phyloP scores from a whole-genome alignment of 495 filamentous ascomycete species.

The Xylona heveae region DNA sequence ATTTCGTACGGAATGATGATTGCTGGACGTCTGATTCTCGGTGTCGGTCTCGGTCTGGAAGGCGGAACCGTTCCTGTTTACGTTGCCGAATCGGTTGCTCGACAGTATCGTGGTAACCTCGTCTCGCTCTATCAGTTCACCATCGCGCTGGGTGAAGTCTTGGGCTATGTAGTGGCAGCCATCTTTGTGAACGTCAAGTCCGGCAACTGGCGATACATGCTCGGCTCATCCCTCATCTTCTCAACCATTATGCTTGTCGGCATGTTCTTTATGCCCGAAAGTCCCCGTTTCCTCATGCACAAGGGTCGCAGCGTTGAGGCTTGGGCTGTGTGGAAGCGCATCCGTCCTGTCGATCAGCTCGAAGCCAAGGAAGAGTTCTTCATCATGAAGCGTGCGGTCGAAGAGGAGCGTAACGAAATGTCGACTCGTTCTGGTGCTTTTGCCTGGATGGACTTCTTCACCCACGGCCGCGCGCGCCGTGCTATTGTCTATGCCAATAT shows the following conservation, averaged over 20 bases:
- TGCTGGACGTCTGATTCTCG: slow-evolving; percentile 34
- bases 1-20: slow-evolving; percentile 39
- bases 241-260: slow-evolving; percentile 35
- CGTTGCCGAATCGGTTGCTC: slow-evolving; percentile 26
- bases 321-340: slow-evolving; percentile 37
- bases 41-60: slow-evolving; percentile 36
- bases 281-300: slow-evolving; percentile 34
- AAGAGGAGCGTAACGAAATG: slow-evolving; percentile 22
- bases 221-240: slow-evolving; percentile 41
- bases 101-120: slow-evolving; percentile 33
- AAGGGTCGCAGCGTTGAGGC: slow-evolving; percentile 25
- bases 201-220: slow-evolving; percentile 42
- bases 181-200: slow-evolving; percentile 31
- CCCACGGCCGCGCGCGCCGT: slow-evolving; percentile 31
- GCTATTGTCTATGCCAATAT: slow-evolving; percentile 38
- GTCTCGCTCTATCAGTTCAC: slow-evolving; percentile 42
- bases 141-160: slow-evolving; percentile 39
- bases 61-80: slow-evolving; percentile 39
- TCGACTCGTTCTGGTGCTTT: slow-evolving; percentile 18
- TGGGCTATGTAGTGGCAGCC: slow-evolving; percentile 38
- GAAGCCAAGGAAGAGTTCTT: slow-evolving; percentile 38
- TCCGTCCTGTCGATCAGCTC: slow-evolving; percentile 26
- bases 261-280: slow-evolving; percentile 38
- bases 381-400: slow-evolving; percentile 33
- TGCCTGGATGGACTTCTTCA: slow-evolving; percentile 41